These are phyloP conservation scores for Chlamydomonas sphaeroides DNA, from an alignment of 139 green algal genomes.

Conservation along the genomic window DNA sequence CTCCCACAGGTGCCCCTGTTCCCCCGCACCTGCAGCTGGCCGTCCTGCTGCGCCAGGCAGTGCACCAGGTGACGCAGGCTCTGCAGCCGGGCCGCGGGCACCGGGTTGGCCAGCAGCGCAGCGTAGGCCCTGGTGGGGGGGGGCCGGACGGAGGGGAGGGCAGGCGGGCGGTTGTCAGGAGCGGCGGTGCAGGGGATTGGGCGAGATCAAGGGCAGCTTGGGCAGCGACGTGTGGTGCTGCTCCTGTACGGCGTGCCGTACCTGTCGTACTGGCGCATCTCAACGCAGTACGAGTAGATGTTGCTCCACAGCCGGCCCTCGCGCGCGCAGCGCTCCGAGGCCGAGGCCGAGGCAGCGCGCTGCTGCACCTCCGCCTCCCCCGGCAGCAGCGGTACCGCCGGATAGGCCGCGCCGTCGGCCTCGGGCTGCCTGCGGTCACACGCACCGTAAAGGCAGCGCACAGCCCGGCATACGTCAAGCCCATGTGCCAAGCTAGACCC, in stretches of 20 bases:
- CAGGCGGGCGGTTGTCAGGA: not conserved
- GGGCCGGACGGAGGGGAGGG: not conserved
- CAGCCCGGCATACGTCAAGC: too few species aligned
- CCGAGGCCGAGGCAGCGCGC: not conserved
- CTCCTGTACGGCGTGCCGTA: not conserved
- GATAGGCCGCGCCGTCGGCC: too few species aligned
- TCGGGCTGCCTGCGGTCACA: not conserved
- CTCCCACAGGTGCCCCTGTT: not conserved
- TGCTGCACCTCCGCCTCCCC: not conserved
- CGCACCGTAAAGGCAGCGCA: too few species aligned
- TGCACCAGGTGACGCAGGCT: slow-evolving; percentile 56
- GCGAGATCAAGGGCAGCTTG: not conserved
- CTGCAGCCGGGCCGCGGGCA: slow-evolving; percentile 50
- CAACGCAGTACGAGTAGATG: slow-evolving; percentile 54
- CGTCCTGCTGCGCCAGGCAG: slow-evolving; percentile 33
- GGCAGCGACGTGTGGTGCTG: not conserved
- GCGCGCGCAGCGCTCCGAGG: not conserved
- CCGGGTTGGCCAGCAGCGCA: slow-evolving; percentile 59
- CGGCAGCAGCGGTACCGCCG: slow-evolving; percentile 14
- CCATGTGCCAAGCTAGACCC: too few species aligned
- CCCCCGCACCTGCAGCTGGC: slow-evolving; percentile 30
- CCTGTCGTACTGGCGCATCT: slow-evolving; percentile 44
- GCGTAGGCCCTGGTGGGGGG: slow-evolving; percentile 46
- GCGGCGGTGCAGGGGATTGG: not conserved
- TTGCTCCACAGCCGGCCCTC: slow-evolving; percentile 61